Evolutionary conservation across 352 stramenopile species (phyloP), one percentile per base, ranked within the genome.

Genomic region (Phytophthora europaea): DNA sequence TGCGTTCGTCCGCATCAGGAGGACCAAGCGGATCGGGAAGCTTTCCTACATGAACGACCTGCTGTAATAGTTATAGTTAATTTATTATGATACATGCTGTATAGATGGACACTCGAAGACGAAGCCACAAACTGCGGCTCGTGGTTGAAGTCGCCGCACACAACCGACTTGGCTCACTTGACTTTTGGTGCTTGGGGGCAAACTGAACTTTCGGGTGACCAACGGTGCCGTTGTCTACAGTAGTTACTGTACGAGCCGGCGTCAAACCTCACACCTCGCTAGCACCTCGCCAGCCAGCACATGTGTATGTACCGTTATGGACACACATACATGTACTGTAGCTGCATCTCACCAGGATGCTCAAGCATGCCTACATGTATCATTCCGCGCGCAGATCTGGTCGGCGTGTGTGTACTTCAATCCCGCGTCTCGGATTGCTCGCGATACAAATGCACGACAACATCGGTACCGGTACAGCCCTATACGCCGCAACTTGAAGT

Each of bases 401-500:
- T 47, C 38, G 38, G 38, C 38, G 38, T 16, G 38, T 15, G 4
- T 7, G 28, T 6, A 47, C 38, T 47, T 47, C 38, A 47, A 47
- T 47, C 38, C 38, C 13, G 15, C 38, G 38, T n/a, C 38, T 45
- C 18, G 38, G 38, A 45, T 45, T 45, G 38, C 38, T 5, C 28
- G 28, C 28, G 28, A 23, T 16, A 54, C 61, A 61, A 62, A 61
- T 47, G 34, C 68, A 74, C 67, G 54, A 74, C 56, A 45, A 13
- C 20, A 55, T 26, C 23, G 23, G n/a, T n/a, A n/a, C n/a, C n/a
- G n/a, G n/a, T 26, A 26, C 23, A 26, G 26, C 23, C n/a, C 59
- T 66, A 4, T 57, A 26, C n/a, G 16, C 22, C 28, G 23, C 43
- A 59, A 50, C 53, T 72, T 75, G 61, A 72, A 75, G 62, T 66